These are phyloP conservation scores for Pseudogymnoascus pannorum DNA, from an alignment of 2,329 filamentous ascomycete genomes.

Conservation along the genomic window DNA sequence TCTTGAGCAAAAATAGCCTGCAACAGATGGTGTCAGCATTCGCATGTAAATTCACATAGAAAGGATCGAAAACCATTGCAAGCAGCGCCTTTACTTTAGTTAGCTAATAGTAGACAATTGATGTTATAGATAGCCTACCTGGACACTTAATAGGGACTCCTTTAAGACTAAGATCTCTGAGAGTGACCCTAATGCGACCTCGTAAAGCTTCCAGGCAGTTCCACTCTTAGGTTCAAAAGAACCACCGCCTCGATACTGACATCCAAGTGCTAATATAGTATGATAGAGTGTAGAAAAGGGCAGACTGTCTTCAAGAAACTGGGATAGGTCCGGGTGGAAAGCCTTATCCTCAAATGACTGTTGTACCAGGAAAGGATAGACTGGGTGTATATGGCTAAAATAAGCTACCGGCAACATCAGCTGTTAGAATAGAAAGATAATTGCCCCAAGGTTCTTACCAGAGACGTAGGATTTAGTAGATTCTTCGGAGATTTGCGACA, in stretches of 20 bases:
- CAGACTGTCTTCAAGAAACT: slow-evolving; percentile 24
- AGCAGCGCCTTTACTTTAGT: slow-evolving; percentile 13
- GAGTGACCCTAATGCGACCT: slow-evolving; percentile 31
- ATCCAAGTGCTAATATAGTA: slow-evolving; percentile 16
- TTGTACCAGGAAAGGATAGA: slow-evolving; percentile 36
- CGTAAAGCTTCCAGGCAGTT: slow-evolving; percentile 34
- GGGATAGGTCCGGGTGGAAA: slow-evolving; percentile 22
- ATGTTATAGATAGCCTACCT: slow-evolving; percentile 18
- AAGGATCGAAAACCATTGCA: slow-evolving; percentile 11
- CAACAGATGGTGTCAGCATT: background rate
- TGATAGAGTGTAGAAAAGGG: slow-evolving; percentile 35
- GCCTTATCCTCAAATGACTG: slow-evolving; percentile 30
- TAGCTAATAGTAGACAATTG: background rate
- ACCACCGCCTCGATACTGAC: slow-evolving; percentile 22
- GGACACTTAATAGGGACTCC: slow-evolving; percentile 21
- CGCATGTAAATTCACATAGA: too few relatives aligned
- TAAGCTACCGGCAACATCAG: slow-evolving; percentile 25
- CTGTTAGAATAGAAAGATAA: background rate
- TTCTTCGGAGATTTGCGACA: slow-evolving; percentile 6
- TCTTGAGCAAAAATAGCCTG: slow-evolving; percentile 33
- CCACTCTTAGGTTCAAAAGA: slow-evolving; percentile 35
- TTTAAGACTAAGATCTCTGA: slow-evolving; percentile 27
- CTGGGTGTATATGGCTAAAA: slow-evolving; percentile 33
- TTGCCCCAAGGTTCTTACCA: background rate
- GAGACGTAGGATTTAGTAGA: slow-evolving; percentile 11